A percentile compares a stretch with the other conserved stretches of the same genome.
Evolutionary conservation across 768 basidiomycete genomes (phyloP).

Genomic region (Hygrocybe punicea): DNA sequence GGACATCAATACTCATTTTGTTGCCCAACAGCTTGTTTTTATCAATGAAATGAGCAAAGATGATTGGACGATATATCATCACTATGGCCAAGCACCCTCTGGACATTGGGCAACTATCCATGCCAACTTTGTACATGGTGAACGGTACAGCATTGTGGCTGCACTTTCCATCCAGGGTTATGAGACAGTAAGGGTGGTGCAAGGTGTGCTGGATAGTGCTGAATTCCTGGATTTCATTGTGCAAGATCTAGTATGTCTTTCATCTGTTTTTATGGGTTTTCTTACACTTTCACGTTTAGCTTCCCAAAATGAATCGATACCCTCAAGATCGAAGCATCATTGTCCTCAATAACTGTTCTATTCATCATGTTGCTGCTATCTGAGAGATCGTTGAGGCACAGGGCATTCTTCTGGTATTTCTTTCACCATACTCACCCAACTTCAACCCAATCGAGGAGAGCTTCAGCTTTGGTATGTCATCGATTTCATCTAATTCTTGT

Average conservation of each 20-base stretch:
- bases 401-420: slow-evolving; percentile 5
- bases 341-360: background rate
- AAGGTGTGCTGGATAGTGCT: slow-evolving; percentile 7
- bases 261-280: background rate
- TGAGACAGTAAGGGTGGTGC: slow-evolving; percentile 2
- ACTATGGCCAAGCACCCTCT: background rate
- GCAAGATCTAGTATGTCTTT: slow-evolving; percentile 5
- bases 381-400: slow-evolving; percentile 2
- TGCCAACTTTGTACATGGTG: background rate
- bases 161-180: slow-evolving; percentile 5
- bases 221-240: slow-evolving; percentile 17
- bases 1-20: background rate
- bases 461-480: background rate
- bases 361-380: background rate
- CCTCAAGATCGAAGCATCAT: slow-evolving; percentile 5
- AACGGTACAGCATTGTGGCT: background rate
- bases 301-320: slow-evolving; percentile 4
- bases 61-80: background rate
- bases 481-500: too few species aligned
- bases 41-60: background rate
- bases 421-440: background rate
- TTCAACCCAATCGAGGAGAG: slow-evolving; percentile 3
- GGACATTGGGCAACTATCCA: background rate
- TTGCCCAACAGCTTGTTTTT: background rate
- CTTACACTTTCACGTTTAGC: background rate